These are phyloP conservation scores for Erodium maritimum DNA, from an alignment of 345 rosid genomes.

Conservation along the genomic window DNA sequence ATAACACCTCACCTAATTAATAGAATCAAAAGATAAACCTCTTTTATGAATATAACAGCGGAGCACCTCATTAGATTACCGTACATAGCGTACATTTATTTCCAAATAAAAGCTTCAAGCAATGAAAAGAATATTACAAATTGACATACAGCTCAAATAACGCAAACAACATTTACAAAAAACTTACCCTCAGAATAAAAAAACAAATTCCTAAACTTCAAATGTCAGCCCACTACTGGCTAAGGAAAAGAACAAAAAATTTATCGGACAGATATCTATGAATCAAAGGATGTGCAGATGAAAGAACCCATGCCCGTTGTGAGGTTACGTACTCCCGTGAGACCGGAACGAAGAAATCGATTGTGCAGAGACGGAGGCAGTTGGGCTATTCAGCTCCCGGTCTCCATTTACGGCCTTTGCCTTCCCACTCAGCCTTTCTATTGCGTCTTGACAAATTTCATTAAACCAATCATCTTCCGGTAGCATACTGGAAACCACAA, in stretches of 20 bases:
- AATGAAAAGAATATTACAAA: background rate
- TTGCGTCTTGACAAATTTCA: conserved; percentile 67
- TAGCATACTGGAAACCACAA: conserved; percentile 41
- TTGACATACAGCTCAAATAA: background rate
- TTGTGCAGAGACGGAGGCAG: conserved; percentile 93
- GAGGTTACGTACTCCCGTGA: conserved; percentile 62
- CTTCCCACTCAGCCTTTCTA: conserved; percentile 81
- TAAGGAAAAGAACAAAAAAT: background rate
- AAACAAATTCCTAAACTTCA: background rate
- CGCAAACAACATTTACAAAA: background rate
- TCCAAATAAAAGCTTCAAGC: too few relatives aligned
- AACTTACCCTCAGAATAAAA: background rate
- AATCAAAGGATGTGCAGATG: background rate
- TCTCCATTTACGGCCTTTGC: conserved; percentile 75
- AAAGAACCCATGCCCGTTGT: background rate
- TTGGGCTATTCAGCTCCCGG: conserved; percentile 72
- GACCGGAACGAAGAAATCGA: conserved; percentile 90
- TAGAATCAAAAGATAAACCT: too few relatives aligned
- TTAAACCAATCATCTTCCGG: conserved; percentile 94
- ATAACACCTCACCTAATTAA: too few relatives aligned
- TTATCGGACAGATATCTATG: background rate
- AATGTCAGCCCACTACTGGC: background rate
- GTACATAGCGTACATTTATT: too few relatives aligned
- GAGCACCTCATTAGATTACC: too few relatives aligned
- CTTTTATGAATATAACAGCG: too few relatives aligned